Conservation (phyloP, 2,329 filamentous ascomycete genomes). For the Ceratocystis papillata region DNA sequence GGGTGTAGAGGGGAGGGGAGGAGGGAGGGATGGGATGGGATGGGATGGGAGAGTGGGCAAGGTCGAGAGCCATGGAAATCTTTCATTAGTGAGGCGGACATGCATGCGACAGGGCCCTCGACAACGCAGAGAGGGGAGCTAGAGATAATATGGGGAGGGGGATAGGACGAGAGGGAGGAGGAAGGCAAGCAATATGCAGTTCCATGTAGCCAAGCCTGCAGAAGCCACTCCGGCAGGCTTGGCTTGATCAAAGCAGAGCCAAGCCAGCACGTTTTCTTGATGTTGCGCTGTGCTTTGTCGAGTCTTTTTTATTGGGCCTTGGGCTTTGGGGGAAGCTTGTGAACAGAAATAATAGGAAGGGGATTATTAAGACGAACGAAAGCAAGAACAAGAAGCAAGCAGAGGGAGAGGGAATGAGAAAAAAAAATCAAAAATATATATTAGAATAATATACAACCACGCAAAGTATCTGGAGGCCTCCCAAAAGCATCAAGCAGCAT, state of each 20-base stretch:
- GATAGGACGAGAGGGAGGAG: background rate
- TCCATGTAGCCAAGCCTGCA: conserved; percentile 12
- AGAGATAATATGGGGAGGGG: too few species aligned
- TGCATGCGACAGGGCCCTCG: background rate
- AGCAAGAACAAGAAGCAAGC: background rate
- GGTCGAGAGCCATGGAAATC: too few species aligned
- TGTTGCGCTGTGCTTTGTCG: background rate
- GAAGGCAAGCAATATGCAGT: background rate
- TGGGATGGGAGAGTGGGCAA: too few species aligned
- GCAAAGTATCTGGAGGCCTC: background rate
- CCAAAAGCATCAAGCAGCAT: background rate
- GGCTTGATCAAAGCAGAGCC: conserved; percentile 2
- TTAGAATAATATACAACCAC: too few species aligned
- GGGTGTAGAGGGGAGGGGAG: too few species aligned
- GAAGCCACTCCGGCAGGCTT: conserved; percentile 4
- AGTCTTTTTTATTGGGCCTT: background rate
- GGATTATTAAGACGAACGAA: background rate
- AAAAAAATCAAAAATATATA: background rate
- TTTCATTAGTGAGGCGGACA: too few species aligned
- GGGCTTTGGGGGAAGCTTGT: too few species aligned
- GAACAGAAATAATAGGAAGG: background rate
- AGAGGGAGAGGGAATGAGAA: background rate
- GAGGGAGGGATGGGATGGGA: too few species aligned
- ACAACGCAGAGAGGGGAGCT: background rate
- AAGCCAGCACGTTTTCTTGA: background rate